Percentiles rank a stretch among this genome's conserved stretches.
These are phyloP conservation scores for Yamadazyma atlantica DNA, from an alignment of 1,139 yeast genomes.

Conservation along the genomic window DNA sequence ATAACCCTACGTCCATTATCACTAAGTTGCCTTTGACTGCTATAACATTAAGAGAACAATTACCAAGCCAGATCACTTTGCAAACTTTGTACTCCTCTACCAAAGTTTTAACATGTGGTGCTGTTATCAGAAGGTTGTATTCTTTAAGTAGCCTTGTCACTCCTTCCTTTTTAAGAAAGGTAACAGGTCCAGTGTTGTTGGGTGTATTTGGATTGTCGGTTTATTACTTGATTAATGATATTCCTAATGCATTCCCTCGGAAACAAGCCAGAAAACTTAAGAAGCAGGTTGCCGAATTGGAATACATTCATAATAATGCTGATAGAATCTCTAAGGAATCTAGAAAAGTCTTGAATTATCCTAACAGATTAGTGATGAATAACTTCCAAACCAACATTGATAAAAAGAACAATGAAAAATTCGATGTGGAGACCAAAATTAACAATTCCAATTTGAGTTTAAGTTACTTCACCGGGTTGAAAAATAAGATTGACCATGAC, in stretches of 20 bases:
- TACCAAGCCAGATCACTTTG: conserved; percentile 41
- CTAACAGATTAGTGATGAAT: conserved; percentile 79
- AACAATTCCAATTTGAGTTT: conserved; percentile 60
- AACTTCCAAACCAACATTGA: conserved; percentile 74
- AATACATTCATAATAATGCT: conserved; percentile 78
- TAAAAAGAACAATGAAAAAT: conserved; percentile 58
- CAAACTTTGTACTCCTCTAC: conserved; percentile 47
- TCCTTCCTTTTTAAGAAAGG: conserved; percentile 30
- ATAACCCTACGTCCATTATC: conserved; percentile 36
- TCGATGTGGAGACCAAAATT: conserved; percentile 51
- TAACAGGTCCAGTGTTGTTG: conserved; percentile 48
- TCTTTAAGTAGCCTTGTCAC: conserved; percentile 27
- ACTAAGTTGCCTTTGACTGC: conserved; percentile 33
- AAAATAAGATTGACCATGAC: conserved; percentile 50
- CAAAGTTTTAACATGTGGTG: conserved; percentile 44
- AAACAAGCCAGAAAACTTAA: conserved; percentile 75
- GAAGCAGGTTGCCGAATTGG: conserved; percentile 59
- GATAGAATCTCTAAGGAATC: conserved; percentile 79
- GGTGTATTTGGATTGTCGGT: conserved; percentile 59
- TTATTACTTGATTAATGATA: conserved; percentile 70
- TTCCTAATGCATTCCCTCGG: conserved; percentile 86
- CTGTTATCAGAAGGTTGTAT: conserved; percentile 34
- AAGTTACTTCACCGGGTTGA: conserved; percentile 58
- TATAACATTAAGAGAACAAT: conserved; percentile 30
- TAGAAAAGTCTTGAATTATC: conserved; percentile 75